phyloP scores from a whole-genome alignment of 2,329 filamentous ascomycete species.

The Allantophomopsis lycopodina region DNA sequence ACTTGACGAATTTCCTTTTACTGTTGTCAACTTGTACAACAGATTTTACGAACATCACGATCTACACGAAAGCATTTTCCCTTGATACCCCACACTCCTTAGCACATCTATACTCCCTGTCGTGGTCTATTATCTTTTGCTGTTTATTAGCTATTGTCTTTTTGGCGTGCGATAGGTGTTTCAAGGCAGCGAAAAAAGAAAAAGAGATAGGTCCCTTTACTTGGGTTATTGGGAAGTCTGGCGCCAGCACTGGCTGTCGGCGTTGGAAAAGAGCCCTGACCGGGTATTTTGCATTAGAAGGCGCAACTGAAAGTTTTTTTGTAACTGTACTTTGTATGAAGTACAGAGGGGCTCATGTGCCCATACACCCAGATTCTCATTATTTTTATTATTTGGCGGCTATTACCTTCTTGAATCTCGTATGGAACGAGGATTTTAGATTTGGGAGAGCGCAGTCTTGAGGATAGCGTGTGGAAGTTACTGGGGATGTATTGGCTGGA shows the following conservation, averaged over 20 bases:
- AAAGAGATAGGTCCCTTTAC: neutral
- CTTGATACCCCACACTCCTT: conserved; percentile 1
- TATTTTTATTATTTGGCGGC: neutral
- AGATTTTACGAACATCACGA: neutral
- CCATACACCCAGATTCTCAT: neutral
- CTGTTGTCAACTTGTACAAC: neutral
- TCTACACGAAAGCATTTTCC: neutral
- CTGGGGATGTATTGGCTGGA: too few relatives aligned
- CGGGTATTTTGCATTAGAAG: neutral
- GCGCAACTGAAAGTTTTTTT: neutral
- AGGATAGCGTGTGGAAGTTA: too few relatives aligned
- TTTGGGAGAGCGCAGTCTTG: conserved; percentile 2
- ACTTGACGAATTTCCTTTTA: neutral
- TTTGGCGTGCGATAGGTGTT: too few relatives aligned
- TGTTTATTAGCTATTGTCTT: too few relatives aligned
- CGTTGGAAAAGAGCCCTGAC: too few relatives aligned
- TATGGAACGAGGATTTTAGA: neutral
- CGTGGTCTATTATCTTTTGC: too few relatives aligned
- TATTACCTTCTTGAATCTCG: conserved; percentile 1
- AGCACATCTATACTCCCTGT: neutral
- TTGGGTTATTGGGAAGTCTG: neutral
- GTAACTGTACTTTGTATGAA: neutral
- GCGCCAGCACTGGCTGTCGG: too few relatives aligned
- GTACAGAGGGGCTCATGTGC: neutral
- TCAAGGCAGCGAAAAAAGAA: neutral